Evolutionary conservation across 2,329 filamentous ascomycete species (phyloP).

Genomic region (Alternaria consortialis): DNA sequence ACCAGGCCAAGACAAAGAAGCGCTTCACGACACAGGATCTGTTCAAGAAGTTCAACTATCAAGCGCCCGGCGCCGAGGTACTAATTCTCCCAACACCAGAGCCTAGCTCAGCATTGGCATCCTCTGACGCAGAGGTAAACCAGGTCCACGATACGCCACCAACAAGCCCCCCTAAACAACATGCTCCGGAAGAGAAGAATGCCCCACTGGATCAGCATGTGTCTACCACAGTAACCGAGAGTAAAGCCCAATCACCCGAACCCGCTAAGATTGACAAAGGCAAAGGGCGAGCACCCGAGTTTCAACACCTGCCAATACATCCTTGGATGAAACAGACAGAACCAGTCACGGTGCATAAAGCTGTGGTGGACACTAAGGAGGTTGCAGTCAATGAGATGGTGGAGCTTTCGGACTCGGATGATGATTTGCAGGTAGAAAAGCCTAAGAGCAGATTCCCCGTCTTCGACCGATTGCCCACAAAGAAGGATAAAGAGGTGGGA

Average conservation of each 20-base stretch:
- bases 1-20: conserved; percentile 87
- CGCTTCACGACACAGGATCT: conserved; percentile 85
- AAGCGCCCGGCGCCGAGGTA: conserved; percentile 44
- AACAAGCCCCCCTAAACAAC: conserved; percentile 53
- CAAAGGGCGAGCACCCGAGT: conserved; percentile 66
- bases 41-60: conserved; percentile 84
- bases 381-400: conserved; percentile 27
- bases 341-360: conserved; percentile 24
- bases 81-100: conserved; percentile 37
- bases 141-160: conserved; percentile 53
- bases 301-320: conserved; percentile 44
- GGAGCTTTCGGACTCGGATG: conserved; percentile 62
- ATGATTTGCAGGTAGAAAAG: conserved; percentile 71
- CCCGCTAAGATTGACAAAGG: conserved; percentile 61
- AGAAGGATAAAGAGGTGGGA: conserved; percentile 68
- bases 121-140: conserved; percentile 68
- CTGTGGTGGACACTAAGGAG: conserved; percentile 16
- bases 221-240: conserved; percentile 6
- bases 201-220: neutral
- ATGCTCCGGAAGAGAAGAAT: conserved; percentile 14
- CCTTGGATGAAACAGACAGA: conserved; percentile 28
- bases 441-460: conserved; percentile 56
- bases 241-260: conserved; percentile 9
- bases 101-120: conserved; percentile 58
- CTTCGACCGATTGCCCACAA: conserved; percentile 74